These are phyloP conservation scores for Sclerotinia subarctica DNA, from an alignment of 2,329 filamentous ascomycete species.

Conservation along the genomic window DNA sequence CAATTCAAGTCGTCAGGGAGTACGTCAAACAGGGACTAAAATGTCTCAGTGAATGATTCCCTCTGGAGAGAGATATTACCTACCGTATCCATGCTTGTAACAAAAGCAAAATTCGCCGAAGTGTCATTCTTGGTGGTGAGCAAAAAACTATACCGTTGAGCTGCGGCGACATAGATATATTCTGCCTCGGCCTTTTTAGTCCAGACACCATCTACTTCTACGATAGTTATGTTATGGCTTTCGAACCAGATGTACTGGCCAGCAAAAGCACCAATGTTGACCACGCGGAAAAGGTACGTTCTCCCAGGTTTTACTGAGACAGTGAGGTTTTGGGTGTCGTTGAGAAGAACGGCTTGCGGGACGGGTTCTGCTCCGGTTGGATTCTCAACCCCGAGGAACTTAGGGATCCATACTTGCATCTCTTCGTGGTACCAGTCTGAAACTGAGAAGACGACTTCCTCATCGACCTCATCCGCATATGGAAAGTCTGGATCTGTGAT, in stretches of 20 bases:
- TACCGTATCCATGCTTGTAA: conserved; percentile 63
- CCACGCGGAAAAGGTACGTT: conserved; percentile 69
- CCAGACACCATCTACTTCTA: conserved; percentile 73
- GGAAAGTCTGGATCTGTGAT: conserved; percentile 52
- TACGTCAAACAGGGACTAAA: conserved; percentile 56
- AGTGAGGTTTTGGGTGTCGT: conserved; percentile 62
- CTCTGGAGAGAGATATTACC: neutral
- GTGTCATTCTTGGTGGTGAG: conserved; percentile 62
- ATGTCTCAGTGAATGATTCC: conserved; percentile 30
- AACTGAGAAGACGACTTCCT: conserved; percentile 54
- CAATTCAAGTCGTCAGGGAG: conserved; percentile 66
- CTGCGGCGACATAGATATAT: conserved; percentile 64
- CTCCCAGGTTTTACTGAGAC: conserved; percentile 61
- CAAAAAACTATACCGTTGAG: conserved; percentile 63
- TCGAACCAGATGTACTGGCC: conserved; percentile 66
- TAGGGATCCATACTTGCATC: conserved; percentile 45
- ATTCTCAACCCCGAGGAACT: conserved; percentile 48
- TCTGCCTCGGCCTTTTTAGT: conserved; percentile 55
- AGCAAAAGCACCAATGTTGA: conserved; percentile 72
- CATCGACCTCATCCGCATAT: conserved; percentile 49
- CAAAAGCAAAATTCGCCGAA: conserved; percentile 62
- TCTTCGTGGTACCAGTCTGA: conserved; percentile 61
- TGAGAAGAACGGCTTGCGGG: conserved; percentile 66
- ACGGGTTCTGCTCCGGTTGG: conserved; percentile 56
- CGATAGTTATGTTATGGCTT: conserved; percentile 63